These are phyloP conservation scores for Globisporangium paroecandrum DNA, from an alignment of 352 stramenopile genomes.

Conservation along the genomic window DNA sequence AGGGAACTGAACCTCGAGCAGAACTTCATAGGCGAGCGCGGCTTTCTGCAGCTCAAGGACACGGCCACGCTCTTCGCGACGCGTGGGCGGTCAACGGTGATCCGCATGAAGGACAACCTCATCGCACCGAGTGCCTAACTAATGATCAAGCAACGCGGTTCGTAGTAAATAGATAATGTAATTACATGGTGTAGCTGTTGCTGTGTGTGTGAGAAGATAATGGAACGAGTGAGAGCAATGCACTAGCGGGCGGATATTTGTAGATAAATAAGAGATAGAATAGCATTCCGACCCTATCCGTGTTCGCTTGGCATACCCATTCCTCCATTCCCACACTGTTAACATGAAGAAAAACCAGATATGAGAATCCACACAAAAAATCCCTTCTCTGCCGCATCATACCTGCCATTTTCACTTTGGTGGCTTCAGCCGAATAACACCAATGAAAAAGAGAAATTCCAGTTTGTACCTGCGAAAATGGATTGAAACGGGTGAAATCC, in stretches of 20 bases:
- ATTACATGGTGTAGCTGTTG: neutral
- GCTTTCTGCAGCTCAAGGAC: conserved; percentile 38
- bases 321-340: neutral
- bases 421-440: conserved; percentile 8
- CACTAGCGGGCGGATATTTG: neutral
- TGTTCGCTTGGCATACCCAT: neutral
- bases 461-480: neutral
- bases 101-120: conserved; percentile 40
- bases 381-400: neutral
- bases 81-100: conserved; percentile 19
- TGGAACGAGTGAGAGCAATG: neutral
- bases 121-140: conserved; percentile 7
- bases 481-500: conserved; percentile 15
- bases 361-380: conserved; percentile 6
- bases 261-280: conserved; percentile 7
- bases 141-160: no score
- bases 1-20: conserved; percentile 36
- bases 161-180: conserved; percentile 2
- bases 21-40: conserved; percentile 58
- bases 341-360: conserved; percentile 3
- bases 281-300: neutral
- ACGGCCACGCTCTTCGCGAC: conserved; percentile 26
- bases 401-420: neutral
- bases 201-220: neutral
- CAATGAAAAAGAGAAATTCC: neutral